These are phyloP conservation scores for Brassica nigra DNA, from an alignment of 345 rosid species.

Conservation along the genomic window DNA sequence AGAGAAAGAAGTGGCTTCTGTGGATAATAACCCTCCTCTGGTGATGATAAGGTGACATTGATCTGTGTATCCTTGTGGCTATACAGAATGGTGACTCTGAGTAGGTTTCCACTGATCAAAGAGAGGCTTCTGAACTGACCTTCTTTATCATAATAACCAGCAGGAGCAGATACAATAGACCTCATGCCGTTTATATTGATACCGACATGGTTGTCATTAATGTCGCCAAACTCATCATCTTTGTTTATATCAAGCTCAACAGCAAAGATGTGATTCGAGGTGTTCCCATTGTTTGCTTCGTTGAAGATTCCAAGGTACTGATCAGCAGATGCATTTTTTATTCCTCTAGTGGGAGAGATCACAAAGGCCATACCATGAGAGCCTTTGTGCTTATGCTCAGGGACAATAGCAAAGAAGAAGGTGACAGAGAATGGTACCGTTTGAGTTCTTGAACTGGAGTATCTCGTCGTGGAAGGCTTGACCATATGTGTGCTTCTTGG, in stretches of 20 bases:
- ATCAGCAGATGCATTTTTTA: conserved; percentile 53
- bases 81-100: conserved; percentile 32
- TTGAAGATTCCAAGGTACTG: conserved; percentile 70
- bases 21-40: conserved; percentile 28
- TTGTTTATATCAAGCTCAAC: not conserved
- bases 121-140: not conserved
- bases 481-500: conserved; percentile 51
- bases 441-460: conserved; percentile 49
- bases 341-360: conserved; percentile 54
- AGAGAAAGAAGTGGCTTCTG: conserved; percentile 47
- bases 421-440: conserved; percentile 57
- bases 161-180: not conserved
- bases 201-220: not conserved
- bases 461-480: conserved; percentile 65
- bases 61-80: conserved; percentile 33
- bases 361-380: conserved; percentile 82
- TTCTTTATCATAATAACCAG: not conserved
- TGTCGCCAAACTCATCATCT: not conserved
- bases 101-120: not conserved
- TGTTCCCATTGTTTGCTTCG: conserved; percentile 48
- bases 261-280: conserved; percentile 39
- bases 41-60: conserved; percentile 47
- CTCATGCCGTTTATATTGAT: not conserved
- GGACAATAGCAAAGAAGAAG: conserved; percentile 66
- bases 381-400: conserved; percentile 56